A percentile compares a stretch with the other conserved stretches of the same genome.
Evolutionary conservation across 495 filamentous ascomycete genomes (phyloP).

Genomic region (Lasiosphaeria miniovina): DNA sequence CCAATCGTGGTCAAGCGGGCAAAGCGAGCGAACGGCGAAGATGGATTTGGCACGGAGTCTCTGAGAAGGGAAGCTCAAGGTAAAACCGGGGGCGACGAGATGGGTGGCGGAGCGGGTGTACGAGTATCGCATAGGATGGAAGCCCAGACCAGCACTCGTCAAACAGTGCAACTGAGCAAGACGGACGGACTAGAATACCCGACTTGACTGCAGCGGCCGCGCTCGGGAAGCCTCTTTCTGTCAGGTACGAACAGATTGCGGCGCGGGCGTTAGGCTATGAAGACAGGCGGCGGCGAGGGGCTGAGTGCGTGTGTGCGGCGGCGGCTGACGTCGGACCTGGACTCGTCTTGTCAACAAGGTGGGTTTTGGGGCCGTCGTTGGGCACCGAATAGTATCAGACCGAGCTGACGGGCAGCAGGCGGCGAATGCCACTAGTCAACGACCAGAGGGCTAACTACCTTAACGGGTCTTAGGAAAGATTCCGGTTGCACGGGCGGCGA

Average conservation of each 20-base stretch:
- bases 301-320: slow-evolving; percentile 14
- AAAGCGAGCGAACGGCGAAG: slow-evolving; percentile 1
- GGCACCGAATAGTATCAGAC: slow-evolving; percentile 29
- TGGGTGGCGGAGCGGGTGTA: neutral
- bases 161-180: slow-evolving; percentile 7
- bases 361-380: slow-evolving; percentile 21
- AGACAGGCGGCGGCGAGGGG: slow-evolving; percentile 15
- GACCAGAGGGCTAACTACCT: slow-evolving; percentile 10
- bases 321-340: slow-evolving; percentile 9
- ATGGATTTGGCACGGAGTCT: slow-evolving; percentile 13
- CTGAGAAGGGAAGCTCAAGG: slow-evolving; percentile 1
- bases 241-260: slow-evolving; percentile 19
- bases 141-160: slow-evolving; percentile 17
- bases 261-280: slow-evolving; percentile 12
- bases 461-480: neutral
- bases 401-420: slow-evolving; percentile 22
- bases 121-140: slow-evolving; percentile 10
- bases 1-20: slow-evolving; percentile 17
- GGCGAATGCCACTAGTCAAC: neutral
- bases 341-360: slow-evolving; percentile 11
- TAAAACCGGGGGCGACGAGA: neutral
- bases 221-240: slow-evolving; percentile 15
- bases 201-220: neutral
- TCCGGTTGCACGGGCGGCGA: too few species aligned
- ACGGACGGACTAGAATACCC: slow-evolving; percentile 9